Percentiles rank a stretch among this genome's conserved stretches.
These are phyloP conservation scores for Castanopsis chinensis DNA, from an alignment of 306 rosid species.

Conservation along the genomic window DNA sequence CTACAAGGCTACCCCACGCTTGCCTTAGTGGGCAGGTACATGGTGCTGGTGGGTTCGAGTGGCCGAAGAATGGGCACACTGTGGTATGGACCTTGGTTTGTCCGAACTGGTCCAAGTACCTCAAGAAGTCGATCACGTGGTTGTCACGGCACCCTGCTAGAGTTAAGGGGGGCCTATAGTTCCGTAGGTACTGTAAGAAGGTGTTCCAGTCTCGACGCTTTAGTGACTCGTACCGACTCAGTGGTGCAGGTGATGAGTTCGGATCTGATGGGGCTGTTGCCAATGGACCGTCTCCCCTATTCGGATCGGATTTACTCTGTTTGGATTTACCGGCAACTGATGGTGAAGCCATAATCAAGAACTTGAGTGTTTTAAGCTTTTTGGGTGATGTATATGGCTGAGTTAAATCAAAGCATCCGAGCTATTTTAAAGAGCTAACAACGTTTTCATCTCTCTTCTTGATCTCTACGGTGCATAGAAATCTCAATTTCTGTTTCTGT, in stretches of 20 bases:
- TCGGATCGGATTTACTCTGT: slow-evolving; percentile 14
- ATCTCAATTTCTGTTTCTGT: background rate
- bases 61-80: slow-evolving; percentile 74
- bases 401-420: background rate
- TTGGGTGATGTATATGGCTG: no score
- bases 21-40: no score
- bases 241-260: slow-evolving; percentile 49
- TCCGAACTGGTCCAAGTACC: slow-evolving; percentile 86
- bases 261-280: slow-evolving; percentile 14
- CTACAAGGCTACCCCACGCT: no score
- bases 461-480: background rate
- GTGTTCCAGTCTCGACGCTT: slow-evolving; percentile 96
- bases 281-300: slow-evolving; percentile 19
- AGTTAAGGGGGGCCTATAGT: slow-evolving; percentile 88
- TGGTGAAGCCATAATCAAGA: slow-evolving; percentile 56
- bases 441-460: background rate
- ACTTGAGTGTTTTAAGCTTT: background rate
- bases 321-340: slow-evolving; percentile 18
- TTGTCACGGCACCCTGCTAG: slow-evolving; percentile 85
- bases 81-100: slow-evolving; percentile 76
- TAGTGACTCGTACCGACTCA: slow-evolving; percentile 87
- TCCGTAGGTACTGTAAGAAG: slow-evolving; percentile 74
- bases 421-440: background rate
- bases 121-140: slow-evolving; percentile 85
- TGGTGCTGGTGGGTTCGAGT: background rate